These are phyloP conservation scores for Sclerotinia borealis DNA, from an alignment of 2,329 filamentous ascomycete species.

Conservation along the genomic window DNA sequence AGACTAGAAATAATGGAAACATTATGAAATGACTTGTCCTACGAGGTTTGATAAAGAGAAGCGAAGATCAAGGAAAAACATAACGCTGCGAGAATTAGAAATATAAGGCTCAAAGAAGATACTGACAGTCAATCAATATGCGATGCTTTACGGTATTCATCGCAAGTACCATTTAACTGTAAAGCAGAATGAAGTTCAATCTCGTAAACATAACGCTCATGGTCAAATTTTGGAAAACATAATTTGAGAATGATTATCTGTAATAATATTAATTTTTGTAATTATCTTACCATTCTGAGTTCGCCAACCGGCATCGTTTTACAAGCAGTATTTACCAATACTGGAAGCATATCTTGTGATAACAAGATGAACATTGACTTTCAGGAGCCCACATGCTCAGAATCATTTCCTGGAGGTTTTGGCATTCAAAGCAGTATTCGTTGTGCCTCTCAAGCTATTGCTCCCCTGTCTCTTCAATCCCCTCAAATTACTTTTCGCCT, in stretches of 20 bases:
- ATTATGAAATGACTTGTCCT: not conserved
- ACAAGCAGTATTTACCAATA: not conserved
- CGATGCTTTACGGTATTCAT: not conserved
- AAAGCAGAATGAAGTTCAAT: not conserved
- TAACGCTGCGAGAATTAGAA: not conserved
- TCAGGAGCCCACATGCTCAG: not conserved
- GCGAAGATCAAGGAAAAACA: not conserved
- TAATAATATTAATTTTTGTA: not conserved
- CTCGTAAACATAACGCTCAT: not conserved
- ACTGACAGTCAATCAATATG: not conserved
- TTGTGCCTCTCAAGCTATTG: slow-evolving; percentile 16
- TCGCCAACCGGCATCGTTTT: not conserved
- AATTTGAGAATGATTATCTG: not conserved
- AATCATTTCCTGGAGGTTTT: slow-evolving; percentile 17
- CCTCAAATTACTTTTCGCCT: slow-evolving; percentile 15
- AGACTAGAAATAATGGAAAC: not conserved
- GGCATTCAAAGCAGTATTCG: slow-evolving; percentile 17
- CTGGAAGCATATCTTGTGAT: not conserved
- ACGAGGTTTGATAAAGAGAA: not conserved
- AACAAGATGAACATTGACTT: not conserved
- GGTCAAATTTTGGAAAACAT: not conserved
- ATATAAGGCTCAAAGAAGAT: not conserved
- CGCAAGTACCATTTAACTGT: not conserved
- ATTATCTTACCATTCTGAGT: not conserved
- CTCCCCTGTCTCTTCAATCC: slow-evolving; percentile 15